phyloP scores from a whole-genome alignment of 768 basidiomycete species.

The Clathrus columnatus region DNA sequence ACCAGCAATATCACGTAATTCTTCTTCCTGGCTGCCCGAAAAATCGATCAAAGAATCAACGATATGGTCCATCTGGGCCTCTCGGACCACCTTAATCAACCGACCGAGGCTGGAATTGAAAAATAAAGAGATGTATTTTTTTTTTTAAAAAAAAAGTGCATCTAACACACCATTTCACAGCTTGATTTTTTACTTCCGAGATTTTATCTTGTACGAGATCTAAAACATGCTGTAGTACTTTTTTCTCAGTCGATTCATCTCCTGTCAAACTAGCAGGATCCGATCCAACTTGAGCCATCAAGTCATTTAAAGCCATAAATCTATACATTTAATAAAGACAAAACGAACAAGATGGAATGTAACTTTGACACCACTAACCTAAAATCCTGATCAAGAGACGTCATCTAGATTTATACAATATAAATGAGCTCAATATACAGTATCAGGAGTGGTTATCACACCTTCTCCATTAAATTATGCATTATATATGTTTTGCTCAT shows the following conservation, averaged over 20 bases:
- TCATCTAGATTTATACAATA: constrained; percentile 50
- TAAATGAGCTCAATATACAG: not conserved
- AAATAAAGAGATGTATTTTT: not conserved
- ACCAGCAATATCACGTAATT: constrained; percentile 87
- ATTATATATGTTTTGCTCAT: constrained; percentile 85
- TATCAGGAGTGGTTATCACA: constrained; percentile 16
- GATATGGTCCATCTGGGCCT: constrained; percentile 73
- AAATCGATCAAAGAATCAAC: constrained; percentile 86
- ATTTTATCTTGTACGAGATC: constrained; percentile 88
- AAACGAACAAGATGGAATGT: constrained; percentile 10
- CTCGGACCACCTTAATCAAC: constrained; percentile 81
- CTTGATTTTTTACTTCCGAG: constrained; percentile 96
- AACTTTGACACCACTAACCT: constrained; percentile 31
- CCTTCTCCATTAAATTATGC: constrained; percentile 81
- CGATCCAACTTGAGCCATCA: constrained; percentile 80
- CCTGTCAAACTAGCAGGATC: constrained; percentile 68
- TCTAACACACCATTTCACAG: constrained; percentile 75
- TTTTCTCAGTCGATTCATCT: constrained; percentile 80
- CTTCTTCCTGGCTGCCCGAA: constrained; percentile 82
- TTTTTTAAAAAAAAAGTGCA: not conserved
- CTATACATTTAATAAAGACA: constrained; percentile 28
- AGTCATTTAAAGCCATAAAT: constrained; percentile 94
- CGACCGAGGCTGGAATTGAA: constrained; percentile 62
- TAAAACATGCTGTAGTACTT: constrained; percentile 77
- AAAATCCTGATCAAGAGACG: constrained; percentile 86